Evolutionary conservation across 257 asterid species (phyloP), one percentile per base, ranked within the genome.

Genomic region (Knoxia roxburghii): DNA sequence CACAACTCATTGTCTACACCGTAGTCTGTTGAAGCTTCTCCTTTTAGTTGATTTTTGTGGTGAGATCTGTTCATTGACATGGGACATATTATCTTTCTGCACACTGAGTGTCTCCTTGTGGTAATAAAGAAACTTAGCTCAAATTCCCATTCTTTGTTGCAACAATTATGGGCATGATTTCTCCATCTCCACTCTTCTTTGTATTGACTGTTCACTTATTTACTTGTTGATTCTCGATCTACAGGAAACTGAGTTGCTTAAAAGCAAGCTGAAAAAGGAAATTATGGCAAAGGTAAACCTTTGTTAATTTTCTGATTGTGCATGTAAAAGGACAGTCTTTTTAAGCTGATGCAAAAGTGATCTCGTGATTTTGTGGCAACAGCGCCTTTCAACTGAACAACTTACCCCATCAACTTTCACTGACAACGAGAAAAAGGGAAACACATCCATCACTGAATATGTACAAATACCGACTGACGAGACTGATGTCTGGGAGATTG

Each of bases 191-290:
- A 54, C 33, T 40, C 68, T 52, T 49, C 40, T 20, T 60, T 60
- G 30, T 35, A 29, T 14, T 26, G 61, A 20, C 27, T 17, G 21
- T 18, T 26, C 41, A 13, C 69, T 77, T 35, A 57, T 50, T 37
- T 60, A 18, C 12, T 26, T 35, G 23, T 37, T 68, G 32, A 65
- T 15, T 74, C 61, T 27, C 45, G 40, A 61, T 24, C 62, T 72
- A 58, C 68, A 82, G 87, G 87, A 82, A 72, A 82, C 81, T 20
- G 85, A 79, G 66, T 67, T 75, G 73, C 87, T 82, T 51, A 79
- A 70, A 71, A 68, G 70, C 73, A 79, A 73, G 78, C 62, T 82
- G 73, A 75, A 54, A 77, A 72, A 70, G 67, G 78, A 82, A 68
- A 73, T 75, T 65, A 55, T 48, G 57, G 68, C 71, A 81, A 80